phyloP scores from a whole-genome alignment of 192 early-diverging fungal species.

The Kappamyces sp. region DNA sequence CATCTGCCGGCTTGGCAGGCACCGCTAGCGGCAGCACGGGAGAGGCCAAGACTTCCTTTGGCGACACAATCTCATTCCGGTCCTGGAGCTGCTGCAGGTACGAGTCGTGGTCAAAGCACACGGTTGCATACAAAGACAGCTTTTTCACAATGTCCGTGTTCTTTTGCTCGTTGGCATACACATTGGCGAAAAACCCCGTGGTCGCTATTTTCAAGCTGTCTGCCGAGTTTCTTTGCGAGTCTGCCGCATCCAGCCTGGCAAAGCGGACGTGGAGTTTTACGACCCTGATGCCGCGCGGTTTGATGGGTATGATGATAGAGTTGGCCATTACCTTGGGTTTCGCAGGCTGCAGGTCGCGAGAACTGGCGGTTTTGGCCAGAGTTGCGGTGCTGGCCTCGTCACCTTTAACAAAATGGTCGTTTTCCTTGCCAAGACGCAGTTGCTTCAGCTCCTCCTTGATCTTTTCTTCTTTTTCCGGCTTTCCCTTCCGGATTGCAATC shows the following conservation, averaged over 20 bases:
- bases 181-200: background rate
- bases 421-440: slow-evolving; percentile 45
- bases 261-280: background rate
- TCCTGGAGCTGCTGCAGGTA: slow-evolving; percentile 4
- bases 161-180: slow-evolving; percentile 76
- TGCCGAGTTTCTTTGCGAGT: no score
- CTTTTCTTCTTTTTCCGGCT: slow-evolving; percentile 80
- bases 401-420: slow-evolving; percentile 31
- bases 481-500: slow-evolving; percentile 86
- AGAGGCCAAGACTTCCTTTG: no score
- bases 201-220: no score
- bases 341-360: slow-evolving; percentile 15
- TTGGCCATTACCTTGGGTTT: slow-evolving; percentile 24
- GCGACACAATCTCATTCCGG: background rate
- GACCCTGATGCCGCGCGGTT: background rate
- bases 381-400: slow-evolving; percentile 21
- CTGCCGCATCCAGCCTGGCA: no score
- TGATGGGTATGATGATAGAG: slow-evolving; percentile 14
- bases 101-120: slow-evolving; percentile 35
- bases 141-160: slow-evolving; percentile 72
- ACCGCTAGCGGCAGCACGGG: slow-evolving; percentile 9
- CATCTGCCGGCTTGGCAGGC: background rate
- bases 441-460: slow-evolving; percentile 68
- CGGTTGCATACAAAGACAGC: slow-evolving; percentile 53
- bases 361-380: background rate